These are phyloP conservation scores for Aspergillus panamensis DNA, from an alignment of 495 filamentous ascomycete species.

Conservation along the genomic window DNA sequence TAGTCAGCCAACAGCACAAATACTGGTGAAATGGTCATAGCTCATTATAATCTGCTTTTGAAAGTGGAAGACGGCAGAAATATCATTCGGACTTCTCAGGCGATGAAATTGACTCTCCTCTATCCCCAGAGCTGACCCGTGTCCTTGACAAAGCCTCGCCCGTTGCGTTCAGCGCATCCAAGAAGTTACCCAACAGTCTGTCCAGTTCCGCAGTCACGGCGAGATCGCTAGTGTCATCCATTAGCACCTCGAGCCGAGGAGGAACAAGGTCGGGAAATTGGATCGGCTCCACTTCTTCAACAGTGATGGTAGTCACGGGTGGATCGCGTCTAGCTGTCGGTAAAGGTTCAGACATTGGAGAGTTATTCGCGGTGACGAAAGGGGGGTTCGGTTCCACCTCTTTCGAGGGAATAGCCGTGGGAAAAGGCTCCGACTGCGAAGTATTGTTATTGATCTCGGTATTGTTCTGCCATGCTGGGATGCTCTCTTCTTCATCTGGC, in stretches of 20 bases:
- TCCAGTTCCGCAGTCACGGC: slow-evolving; percentile 37
- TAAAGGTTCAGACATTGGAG: slow-evolving; percentile 29
- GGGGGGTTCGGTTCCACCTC: slow-evolving; percentile 1
- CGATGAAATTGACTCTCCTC: slow-evolving; percentile 8
- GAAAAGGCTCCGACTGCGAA: slow-evolving; percentile 7
- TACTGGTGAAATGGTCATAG: neutral
- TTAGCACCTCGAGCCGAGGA: slow-evolving; percentile 34
- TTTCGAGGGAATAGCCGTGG: slow-evolving; percentile 12
- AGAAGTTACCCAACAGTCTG: slow-evolving; percentile 38
- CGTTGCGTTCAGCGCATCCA: slow-evolving; percentile 36
- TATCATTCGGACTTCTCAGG: slow-evolving; percentile 15
- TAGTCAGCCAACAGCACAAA: neutral
- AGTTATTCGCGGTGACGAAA: slow-evolving; percentile 19
- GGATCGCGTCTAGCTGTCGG: slow-evolving; percentile 25
- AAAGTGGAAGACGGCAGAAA: neutral
- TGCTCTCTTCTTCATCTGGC: slow-evolving; percentile 35
- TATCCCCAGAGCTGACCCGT: slow-evolving; percentile 5
- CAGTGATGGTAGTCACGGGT: neutral
- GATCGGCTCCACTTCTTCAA: slow-evolving; percentile 18
- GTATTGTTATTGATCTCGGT: neutral
- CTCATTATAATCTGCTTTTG: neutral
- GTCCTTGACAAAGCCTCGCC: slow-evolving; percentile 32
- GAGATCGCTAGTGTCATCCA: slow-evolving; percentile 32
- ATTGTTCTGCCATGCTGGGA: slow-evolving; percentile 23
- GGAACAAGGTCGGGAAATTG: slow-evolving; percentile 35